Evolutionary conservation across 805 yeast species (phyloP).

Genomic region (Wickerhamomyces strasburgensis): DNA sequence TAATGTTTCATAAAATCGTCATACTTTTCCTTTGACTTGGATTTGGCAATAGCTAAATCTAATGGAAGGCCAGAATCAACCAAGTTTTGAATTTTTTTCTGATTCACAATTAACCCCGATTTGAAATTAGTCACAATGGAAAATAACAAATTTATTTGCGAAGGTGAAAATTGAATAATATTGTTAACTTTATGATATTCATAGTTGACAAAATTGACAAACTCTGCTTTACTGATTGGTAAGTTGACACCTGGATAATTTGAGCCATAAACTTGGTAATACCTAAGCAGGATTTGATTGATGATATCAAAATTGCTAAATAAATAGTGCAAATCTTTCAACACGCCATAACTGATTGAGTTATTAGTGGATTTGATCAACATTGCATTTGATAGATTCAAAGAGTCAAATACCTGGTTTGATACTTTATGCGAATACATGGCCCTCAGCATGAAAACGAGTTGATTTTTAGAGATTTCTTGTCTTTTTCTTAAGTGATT

Average conservation of each 20-base stretch:
- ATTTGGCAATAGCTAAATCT: constrained; percentile 7
- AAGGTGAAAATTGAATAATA: constrained; percentile 35
- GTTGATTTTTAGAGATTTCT: constrained; percentile 32
- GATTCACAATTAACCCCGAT: constrained; percentile 17
- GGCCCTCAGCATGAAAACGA: constrained; percentile 28
- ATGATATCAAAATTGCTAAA: constrained; percentile 36
- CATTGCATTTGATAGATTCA: constrained; percentile 19
- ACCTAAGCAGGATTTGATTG: constrained; percentile 33
- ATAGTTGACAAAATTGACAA: constrained; percentile 29
- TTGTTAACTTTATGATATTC: constrained; percentile 37
- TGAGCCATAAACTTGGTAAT: constrained; percentile 19
- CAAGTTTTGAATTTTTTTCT: constrained; percentile 12
- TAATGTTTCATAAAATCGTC: constrained; percentile 13
- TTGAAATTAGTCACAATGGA: constrained; percentile 27
- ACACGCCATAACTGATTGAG: constrained; percentile 27
- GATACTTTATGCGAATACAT: constrained; percentile 37
- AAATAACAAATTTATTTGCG: constrained; percentile 35
- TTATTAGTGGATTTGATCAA: constrained; percentile 24
- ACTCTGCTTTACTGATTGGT: constrained; percentile 33
- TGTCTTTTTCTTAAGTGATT: constrained; percentile 26
- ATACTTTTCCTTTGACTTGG: constrained; percentile 10
- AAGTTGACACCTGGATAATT: constrained; percentile 20
- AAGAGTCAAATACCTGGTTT: constrained; percentile 30
- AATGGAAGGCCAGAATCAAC: constrained; percentile 8
- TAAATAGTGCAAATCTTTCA: constrained; percentile 34